These are phyloP conservation scores for barrel medic (Medicago truncatula) DNA, from an alignment of 306 rosid species.

Conservation along the genomic window DNA sequence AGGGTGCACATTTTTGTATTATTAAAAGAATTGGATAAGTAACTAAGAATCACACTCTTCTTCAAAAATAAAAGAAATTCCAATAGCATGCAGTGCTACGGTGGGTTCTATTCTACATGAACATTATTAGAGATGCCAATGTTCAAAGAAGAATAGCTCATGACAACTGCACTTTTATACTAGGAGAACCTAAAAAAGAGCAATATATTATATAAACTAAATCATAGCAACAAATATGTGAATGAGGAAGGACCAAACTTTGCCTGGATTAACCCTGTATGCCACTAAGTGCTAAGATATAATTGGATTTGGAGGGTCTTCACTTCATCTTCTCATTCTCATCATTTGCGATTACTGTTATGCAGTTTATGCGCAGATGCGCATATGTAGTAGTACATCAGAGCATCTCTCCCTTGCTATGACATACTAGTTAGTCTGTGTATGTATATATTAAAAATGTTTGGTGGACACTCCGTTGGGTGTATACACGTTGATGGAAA, in stretches of 20 bases:
- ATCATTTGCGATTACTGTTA: neutral
- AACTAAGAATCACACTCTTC: too few species aligned
- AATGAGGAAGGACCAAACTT: conserved; percentile 20
- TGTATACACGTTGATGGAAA: too few species aligned
- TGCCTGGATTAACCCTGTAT: conserved; percentile 45
- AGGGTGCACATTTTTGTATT: too few species aligned
- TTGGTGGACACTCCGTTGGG: too few species aligned
- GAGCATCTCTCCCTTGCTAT: conserved; percentile 27
- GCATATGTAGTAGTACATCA: neutral
- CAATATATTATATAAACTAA: neutral
- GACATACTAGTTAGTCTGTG: neutral
- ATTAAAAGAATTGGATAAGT: too few species aligned
- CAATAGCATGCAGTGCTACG: too few species aligned
- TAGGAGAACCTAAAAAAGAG: neutral
- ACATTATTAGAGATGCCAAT: too few species aligned
- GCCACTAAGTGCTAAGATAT: conserved; percentile 24
- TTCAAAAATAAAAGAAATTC: too few species aligned
- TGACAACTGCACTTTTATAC: too few species aligned
- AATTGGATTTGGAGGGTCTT: neutral
- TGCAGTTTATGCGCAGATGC: neutral
- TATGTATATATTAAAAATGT: too few species aligned
- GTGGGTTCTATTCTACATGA: too few species aligned
- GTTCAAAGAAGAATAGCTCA: too few species aligned
- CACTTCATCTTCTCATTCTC: neutral
- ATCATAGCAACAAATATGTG: neutral